Evolutionary conservation across 805 yeast genomes (phyloP), one percentile per base, ranked within the genome.

Genomic region (Wickerhamomyces canadensis): DNA sequence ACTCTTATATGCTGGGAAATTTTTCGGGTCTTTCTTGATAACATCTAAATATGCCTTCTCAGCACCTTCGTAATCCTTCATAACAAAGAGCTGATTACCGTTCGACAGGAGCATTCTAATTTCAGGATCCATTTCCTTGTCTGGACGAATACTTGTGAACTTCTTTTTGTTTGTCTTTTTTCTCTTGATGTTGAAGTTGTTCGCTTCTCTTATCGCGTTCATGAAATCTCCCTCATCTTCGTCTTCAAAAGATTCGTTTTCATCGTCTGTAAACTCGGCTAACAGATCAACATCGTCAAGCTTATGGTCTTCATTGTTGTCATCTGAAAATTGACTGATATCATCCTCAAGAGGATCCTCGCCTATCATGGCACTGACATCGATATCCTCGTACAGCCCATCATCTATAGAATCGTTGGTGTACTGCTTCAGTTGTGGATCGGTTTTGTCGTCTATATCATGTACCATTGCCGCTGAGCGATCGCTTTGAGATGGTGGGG

Each of bases 1-100:
- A 0, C 94, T 84, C 51, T 84, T 81, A 65, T 89, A 89, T 0
- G 96, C 96, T 31, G 84, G 77, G 57, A 76, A 81, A 55, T 84
- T 83, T 46, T 75, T 74, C 12, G 85, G 80, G 53, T 88, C 96
- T 37, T 78, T 68, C 48, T 80, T 78, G 42, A 91, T 79, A 11
- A 87, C 94, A 43, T 76, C 85, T 47, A 68, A 63, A 58, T 72
- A 89, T 34, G 71, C 54, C 35, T 72, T 61, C 47, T 75, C 71
- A 0, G 94, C 91, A 1, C 62, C 67, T 22, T 70, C 74, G 15
- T 74, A 68, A 49, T 83, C 81, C 34, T 71, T 70, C 22, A 72
- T 55, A 2, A 84, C 95, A 65, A 80, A 88, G 0, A 87, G 84
- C 48, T 80, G 88, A 51, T 86, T 84, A 1, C 95, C 96, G 46